These are phyloP conservation scores for Brassica incana DNA, from an alignment of 345 rosid genomes.

Conservation along the genomic window DNA sequence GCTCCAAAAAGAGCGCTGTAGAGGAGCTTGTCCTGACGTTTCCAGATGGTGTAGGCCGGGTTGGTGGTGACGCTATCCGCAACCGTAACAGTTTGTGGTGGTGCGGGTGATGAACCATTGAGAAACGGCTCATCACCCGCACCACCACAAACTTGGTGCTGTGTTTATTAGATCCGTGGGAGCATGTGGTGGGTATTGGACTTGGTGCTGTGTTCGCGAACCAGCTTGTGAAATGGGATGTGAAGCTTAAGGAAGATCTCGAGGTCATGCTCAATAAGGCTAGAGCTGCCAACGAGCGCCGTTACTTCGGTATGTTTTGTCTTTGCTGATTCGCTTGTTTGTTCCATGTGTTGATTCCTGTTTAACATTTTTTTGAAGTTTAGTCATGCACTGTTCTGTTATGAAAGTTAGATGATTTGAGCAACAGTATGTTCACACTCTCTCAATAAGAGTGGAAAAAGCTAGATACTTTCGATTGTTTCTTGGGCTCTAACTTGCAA, in stretches of 20 bases:
- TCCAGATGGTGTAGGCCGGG: no score
- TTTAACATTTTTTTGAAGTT: background rate
- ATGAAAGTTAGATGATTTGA: constrained; percentile 1
- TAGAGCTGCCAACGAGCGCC: constrained; percentile 95
- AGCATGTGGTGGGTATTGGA: constrained; percentile 87
- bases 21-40: no score
- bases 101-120: no score
- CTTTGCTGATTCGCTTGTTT: background rate
- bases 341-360: no score
- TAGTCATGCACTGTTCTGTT: background rate
- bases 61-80: no score
- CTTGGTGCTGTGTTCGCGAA: constrained; percentile 79
- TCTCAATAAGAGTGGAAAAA: background rate
- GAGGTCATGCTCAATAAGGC: constrained; percentile 91
- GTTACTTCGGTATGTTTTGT: constrained; percentile 65
- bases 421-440: background rate
- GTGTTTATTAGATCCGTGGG: constrained; percentile 97
- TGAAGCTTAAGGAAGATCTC: constrained; percentile 73
- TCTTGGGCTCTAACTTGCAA: background rate
- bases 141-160: constrained; percentile 12
- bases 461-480: background rate
- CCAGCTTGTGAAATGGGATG: constrained; percentile 94
- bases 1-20: no score
- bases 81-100: no score
- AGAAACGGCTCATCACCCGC: no score